A percentile compares a stretch with the other conserved stretches of the same genome.
phyloP scores from a whole-genome alignment of 345 rosid genomes.

The Boechera divaricarpa region DNA sequence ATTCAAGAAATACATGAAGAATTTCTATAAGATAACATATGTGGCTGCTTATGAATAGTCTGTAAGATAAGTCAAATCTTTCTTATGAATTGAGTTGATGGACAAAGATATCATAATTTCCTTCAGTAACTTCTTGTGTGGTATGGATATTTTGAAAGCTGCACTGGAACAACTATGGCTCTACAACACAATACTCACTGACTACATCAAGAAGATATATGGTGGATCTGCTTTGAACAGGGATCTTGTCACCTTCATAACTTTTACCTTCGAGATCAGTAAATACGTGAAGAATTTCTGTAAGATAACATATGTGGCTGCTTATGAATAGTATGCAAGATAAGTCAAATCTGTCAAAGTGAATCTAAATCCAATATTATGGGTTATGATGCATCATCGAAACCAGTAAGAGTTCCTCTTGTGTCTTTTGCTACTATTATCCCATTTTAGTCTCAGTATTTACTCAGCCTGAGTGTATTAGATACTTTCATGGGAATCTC shows the following conservation, averaged over 20 bases:
- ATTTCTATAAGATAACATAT: too few species aligned
- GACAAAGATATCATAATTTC: constrained; percentile 93
- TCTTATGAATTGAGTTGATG: constrained; percentile 46
- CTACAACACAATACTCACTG: constrained; percentile 82
- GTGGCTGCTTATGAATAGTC: too few species aligned
- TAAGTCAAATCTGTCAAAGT: constrained; percentile 7
- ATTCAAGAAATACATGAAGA: too few species aligned
- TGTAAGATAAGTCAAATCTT: too few species aligned
- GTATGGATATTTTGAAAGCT: constrained; percentile 93
- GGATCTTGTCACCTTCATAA: constrained; percentile 77
- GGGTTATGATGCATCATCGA: constrained; percentile 14
- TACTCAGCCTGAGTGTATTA: neutral
- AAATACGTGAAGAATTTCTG: constrained; percentile 89
- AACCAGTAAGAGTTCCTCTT: neutral
- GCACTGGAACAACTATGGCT: constrained; percentile 88
- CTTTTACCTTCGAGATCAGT: constrained; percentile 88
- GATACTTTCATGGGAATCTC: constrained; percentile 4
- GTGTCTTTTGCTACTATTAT: neutral
- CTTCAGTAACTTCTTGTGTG: constrained; percentile 92
- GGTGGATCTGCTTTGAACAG: constrained; percentile 85
- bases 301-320: constrained; percentile 7
- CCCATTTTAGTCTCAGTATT: neutral
- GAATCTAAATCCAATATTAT: constrained; percentile 18
- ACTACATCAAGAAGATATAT: constrained; percentile 70
- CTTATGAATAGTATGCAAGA: constrained; percentile 19